Evolutionary conservation across 169 alveolate species (phyloP), one percentile per base, ranked within the genome.

Genomic region (Cryptosporidium tyzzeri): DNA sequence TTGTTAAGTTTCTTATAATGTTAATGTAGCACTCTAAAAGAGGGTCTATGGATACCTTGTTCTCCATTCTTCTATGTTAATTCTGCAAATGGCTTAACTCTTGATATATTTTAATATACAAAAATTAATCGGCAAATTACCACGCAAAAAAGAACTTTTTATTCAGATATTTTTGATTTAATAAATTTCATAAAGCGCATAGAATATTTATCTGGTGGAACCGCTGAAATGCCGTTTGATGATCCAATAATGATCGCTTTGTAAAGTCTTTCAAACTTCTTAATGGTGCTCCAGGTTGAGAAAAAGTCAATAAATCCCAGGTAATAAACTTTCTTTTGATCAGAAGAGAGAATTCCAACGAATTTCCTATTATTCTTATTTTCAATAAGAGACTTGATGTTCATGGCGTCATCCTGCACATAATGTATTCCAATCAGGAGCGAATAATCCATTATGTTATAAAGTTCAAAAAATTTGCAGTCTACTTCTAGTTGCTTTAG

Each of bases 391-490:
- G 73, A 62, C 3, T 44, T 41, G n/a, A 80, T 80, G 39, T 80
- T 67, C 35, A 4, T 58, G 41, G 33, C 50, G 6, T 80, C 89
- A 55, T 67, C 74, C 29, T 80, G 45, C 7, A 80, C 89, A 70
- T 94, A 75, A 91, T 96, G 98, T 51, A 97, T 93, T 10, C 99
- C 99, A 61, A 97, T 92, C 21, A 97, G 94, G 50, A 96, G 93
- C 48, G 98, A 96, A 91, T 97, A 97, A 92, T 97, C 99, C 93
- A 95, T 92, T 21, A 96, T 91, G 39, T 93, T 93, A 37, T 94
- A 93, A 69, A 91, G 91, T 61, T 93, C 74, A 67, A 97, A 94
- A 89, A 97, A 96, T 33, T 86, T 55, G 18, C 94, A 93, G 91
- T 97, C 99, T 26, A 86, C 70, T 85, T 93, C 92, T 37, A 97